Percentiles rank a stretch among this genome's conserved stretches.
Evolutionary conservation across 2,329 filamentous ascomycete species (phyloP).

Genomic region (Aureobasidium sp.): DNA sequence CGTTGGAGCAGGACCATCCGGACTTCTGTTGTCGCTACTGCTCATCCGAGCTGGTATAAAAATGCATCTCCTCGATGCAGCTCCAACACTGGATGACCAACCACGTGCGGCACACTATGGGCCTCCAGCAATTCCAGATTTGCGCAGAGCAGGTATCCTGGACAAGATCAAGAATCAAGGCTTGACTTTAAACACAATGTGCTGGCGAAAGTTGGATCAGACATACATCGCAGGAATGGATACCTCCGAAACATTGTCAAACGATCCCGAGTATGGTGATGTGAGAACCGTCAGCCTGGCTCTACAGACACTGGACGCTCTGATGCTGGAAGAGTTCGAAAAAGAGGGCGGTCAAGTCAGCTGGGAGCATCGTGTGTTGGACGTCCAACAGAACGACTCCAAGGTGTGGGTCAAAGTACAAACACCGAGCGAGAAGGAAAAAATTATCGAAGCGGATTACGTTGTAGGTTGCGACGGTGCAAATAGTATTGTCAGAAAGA

Average conservation of each 20-base stretch:
- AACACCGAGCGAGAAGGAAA: constrained; percentile 19
- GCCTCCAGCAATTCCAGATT: constrained; percentile 35
- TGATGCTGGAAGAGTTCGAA: constrained; percentile 23
- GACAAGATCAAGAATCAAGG: constrained; percentile 28
- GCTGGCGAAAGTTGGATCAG: constrained; percentile 25
- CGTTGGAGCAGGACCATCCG: constrained; percentile 36
- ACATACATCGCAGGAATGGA: constrained; percentile 25
- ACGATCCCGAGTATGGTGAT: constrained; percentile 18
- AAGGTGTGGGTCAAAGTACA: constrained; percentile 26
- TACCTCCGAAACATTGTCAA: constrained; percentile 22
- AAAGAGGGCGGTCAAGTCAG: constrained; percentile 21
- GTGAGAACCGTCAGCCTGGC: constrained; percentile 22
- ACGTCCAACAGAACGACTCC: constrained; percentile 24
- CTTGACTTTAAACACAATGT: constrained; percentile 24
- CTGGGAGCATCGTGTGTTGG: constrained; percentile 24
- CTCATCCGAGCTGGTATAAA: constrained; percentile 31
- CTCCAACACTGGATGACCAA: constrained; percentile 25
- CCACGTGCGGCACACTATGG: constrained; percentile 40
- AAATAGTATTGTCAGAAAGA: constrained; percentile 21
- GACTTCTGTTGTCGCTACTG: constrained; percentile 36
- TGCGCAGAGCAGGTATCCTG: constrained; percentile 32
- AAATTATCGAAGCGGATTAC: constrained; percentile 20
- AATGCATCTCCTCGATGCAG: constrained; percentile 30
- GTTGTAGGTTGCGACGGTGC: constrained; percentile 24
- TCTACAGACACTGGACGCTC: constrained; percentile 24